Conservation (phyloP, 192 early-diverging fungal genomes). For the Coemansia umbellata region DNA sequence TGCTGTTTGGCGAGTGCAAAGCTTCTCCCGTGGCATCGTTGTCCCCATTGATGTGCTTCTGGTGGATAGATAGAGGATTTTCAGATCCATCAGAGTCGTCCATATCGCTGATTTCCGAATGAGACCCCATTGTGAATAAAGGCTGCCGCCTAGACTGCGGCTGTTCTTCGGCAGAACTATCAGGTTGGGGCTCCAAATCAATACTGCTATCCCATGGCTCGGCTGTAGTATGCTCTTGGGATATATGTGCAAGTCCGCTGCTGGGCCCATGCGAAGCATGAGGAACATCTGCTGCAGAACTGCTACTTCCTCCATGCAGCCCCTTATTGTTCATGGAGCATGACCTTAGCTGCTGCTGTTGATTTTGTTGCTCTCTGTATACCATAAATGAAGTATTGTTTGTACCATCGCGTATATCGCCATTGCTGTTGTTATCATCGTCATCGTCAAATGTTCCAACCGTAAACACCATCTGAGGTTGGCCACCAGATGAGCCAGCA, state of each 20-base stretch:
- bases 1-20: too few relatives aligned
- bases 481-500: conserved; percentile 15
- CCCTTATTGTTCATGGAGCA: too few relatives aligned
- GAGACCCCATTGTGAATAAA: conserved; percentile 46
- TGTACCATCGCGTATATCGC: background rate
- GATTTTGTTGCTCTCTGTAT: background rate
- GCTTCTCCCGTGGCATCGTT: background rate
- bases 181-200: background rate
- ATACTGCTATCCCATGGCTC: too few relatives aligned
- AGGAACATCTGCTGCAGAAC: too few relatives aligned
- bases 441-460: conserved; percentile 48
- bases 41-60: background rate
- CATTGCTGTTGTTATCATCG: conserved; percentile 6
- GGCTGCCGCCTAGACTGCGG: conserved; percentile 18
- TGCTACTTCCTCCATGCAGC: too few relatives aligned
- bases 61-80: background rate
- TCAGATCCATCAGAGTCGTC: conserved; percentile 13
- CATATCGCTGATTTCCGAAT: conserved; percentile 46
- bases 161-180: background rate
- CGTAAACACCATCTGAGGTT: conserved; percentile 42
- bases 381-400: background rate
- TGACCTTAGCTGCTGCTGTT: too few relatives aligned
- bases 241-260: too few relatives aligned
- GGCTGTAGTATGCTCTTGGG: too few relatives aligned
- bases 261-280: too few relatives aligned